phyloP scores from a whole-genome alignment of 1,284 basidiomycete species.

The Tilletia walkeri region DNA sequence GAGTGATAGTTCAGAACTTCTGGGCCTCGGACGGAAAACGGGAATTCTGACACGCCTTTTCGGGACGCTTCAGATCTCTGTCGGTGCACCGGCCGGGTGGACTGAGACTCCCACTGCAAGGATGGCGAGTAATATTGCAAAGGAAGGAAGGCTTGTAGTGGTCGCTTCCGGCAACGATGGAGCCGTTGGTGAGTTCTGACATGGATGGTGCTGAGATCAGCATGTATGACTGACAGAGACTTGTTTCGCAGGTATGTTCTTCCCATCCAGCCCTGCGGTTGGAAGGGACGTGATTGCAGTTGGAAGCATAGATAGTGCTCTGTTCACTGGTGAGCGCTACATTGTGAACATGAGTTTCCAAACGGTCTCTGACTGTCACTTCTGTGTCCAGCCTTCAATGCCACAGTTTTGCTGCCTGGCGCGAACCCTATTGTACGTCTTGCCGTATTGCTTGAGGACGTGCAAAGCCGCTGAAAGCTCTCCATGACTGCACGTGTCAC shows the following conservation, averaged over 20 bases:
- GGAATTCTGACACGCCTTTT: background rate
- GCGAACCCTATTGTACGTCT: background rate
- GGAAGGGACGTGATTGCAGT: slow-evolving; percentile 20
- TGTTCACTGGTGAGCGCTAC: slow-evolving; percentile 13
- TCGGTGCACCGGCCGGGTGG: slow-evolving; percentile 24
- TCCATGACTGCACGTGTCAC: background rate
- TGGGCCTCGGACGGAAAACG: no score
- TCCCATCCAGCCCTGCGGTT: slow-evolving; percentile 21
- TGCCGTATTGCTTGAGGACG: background rate
- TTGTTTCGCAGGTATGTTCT: slow-evolving; percentile 21
- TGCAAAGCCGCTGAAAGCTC: background rate
- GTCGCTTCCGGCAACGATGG: slow-evolving; percentile 23
- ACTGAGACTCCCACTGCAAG: slow-evolving; percentile 21
- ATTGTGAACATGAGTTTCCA: no score
- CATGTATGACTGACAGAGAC: background rate
- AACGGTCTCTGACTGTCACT: background rate
- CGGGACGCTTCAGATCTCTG: slow-evolving; percentile 12
- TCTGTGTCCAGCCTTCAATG: slow-evolving; percentile 17
- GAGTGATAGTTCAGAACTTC: background rate
- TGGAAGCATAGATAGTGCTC: slow-evolving; percentile 21
- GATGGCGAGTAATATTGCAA: slow-evolving; percentile 18
- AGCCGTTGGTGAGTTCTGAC: background rate
- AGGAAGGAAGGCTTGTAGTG: slow-evolving; percentile 18
- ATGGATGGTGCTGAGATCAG: background rate
- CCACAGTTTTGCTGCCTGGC: slow-evolving; percentile 9